phyloP scores from a whole-genome alignment of 306 rosid genomes.

The Citrullus amarus region DNA sequence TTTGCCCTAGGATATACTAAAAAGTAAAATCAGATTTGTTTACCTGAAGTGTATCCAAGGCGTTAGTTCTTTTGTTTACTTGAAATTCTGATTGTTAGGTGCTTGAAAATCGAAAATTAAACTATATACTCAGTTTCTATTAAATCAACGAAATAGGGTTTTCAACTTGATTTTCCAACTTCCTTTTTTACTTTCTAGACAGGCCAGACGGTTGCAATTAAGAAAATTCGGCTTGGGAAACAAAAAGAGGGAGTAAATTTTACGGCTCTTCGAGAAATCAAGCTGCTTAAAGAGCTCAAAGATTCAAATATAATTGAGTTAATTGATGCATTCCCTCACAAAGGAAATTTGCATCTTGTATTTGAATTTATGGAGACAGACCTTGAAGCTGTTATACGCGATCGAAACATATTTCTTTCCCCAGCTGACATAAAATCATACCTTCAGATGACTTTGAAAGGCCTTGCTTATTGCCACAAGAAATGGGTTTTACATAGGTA shows the following conservation, averaged over 20 bases:
- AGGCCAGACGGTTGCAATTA: constrained; percentile 84
- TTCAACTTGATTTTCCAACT: not conserved
- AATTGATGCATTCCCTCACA: constrained; percentile 83
- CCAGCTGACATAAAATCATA: constrained; percentile 82
- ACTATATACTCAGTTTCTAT: not conserved
- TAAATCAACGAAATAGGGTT: not conserved
- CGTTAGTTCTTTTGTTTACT: not conserved
- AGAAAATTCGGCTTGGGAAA: constrained; percentile 91
- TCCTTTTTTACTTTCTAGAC: constrained; percentile 40
- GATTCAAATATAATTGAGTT: constrained; percentile 76
- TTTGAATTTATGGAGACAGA: constrained; percentile 98
- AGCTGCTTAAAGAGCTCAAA: constrained; percentile 78
- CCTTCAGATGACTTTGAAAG: constrained; percentile 87
- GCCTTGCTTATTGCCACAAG: constrained; percentile 85
- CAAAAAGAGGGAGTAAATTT: constrained; percentile 94
- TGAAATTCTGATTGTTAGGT: not conserved
- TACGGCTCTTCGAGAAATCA: constrained; percentile 87
- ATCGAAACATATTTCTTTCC: constrained; percentile 76
- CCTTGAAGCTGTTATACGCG: constrained; percentile 94
- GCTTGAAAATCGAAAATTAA: not conserved
- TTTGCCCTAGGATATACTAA: not conserved
- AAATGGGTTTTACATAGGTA: constrained; percentile 98
- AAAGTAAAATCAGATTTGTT: not conserved
- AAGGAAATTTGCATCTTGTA: constrained; percentile 90
- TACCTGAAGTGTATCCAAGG: not conserved